A percentile compares a stretch with the other conserved stretches of the same genome.
These are phyloP conservation scores for Leccinum ochraceum DNA, from an alignment of 768 basidiomycete genomes.

Conservation along the genomic window DNA sequence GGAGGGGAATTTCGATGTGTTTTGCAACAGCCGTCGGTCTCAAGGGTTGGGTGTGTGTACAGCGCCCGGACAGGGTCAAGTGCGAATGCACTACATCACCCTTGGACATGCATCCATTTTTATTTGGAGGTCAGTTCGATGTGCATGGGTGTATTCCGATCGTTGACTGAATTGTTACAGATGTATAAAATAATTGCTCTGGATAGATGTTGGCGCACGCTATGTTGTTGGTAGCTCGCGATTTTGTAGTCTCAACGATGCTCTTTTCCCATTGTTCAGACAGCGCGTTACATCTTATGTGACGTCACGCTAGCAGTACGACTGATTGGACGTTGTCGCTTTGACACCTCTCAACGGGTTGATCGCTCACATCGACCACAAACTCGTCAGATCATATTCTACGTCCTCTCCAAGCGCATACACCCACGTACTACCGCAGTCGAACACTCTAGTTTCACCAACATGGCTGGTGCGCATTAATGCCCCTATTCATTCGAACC, in stretches of 20 bases:
- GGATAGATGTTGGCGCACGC: slow-evolving; percentile 16
- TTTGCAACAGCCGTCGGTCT: slow-evolving; percentile 4
- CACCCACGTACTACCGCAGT: not conserved
- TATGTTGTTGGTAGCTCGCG: slow-evolving; percentile 23
- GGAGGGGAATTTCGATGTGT: slow-evolving; percentile 9
- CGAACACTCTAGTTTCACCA: not conserved
- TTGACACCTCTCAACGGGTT: slow-evolving; percentile 18
- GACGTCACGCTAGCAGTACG: slow-evolving; percentile 33
- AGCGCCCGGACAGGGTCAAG: slow-evolving; percentile 13
- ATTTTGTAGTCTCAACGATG: slow-evolving; percentile 30
- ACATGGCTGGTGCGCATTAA: slow-evolving; percentile 33
- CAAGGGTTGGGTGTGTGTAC: slow-evolving; percentile 5
- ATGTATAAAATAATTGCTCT: slow-evolving; percentile 7
- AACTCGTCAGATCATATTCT: not conserved
- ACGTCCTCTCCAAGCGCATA: not conserved
- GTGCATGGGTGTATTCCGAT: not conserved
- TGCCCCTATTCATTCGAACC: slow-evolving; percentile 20
- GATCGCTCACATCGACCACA: slow-evolving; percentile 13
- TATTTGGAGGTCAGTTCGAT: slow-evolving; percentile 24
- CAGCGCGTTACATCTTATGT: slow-evolving; percentile 28
- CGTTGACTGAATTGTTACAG: slow-evolving; percentile 13
- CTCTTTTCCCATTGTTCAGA: slow-evolving; percentile 26
- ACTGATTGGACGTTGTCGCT: slow-evolving; percentile 26
- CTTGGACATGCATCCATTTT: slow-evolving; percentile 14
- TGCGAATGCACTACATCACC: slow-evolving; percentile 6